Evolutionary conservation across 805 yeast genomes (phyloP).

Genomic region (Blastobotrys robertii): DNA sequence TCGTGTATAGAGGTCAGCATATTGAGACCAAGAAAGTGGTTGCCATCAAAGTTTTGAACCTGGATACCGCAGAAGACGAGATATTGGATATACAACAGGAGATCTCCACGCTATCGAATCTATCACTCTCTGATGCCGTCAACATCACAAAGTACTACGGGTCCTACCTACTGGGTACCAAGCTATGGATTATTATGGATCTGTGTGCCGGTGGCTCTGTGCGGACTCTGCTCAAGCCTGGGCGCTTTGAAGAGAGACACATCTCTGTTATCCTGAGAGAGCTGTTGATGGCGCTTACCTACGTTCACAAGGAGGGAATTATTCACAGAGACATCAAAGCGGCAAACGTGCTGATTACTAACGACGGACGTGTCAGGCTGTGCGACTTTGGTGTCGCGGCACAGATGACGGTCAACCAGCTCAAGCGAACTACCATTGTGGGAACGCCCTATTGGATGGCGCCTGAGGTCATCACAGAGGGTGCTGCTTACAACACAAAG

Average conservation of each 20-base stretch:
- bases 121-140: conserved; percentile 61
- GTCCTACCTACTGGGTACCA: conserved; percentile 76
- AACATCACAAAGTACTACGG: conserved; percentile 91
- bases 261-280: conserved; percentile 82
- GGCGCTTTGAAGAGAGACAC: conserved; percentile 75
- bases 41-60: conserved; percentile 86
- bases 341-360: conserved; percentile 82
- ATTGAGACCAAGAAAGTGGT: conserved; percentile 59
- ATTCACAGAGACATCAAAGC: conserved; percentile 96
- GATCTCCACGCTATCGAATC: conserved; percentile 71
- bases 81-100: conserved; percentile 92
- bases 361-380: conserved; percentile 80
- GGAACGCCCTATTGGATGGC: conserved; percentile 53
- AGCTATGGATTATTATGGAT: conserved; percentile 96
- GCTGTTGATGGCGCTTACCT: conserved; percentile 61
- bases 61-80: conserved; percentile 91
- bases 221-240: conserved; percentile 76
- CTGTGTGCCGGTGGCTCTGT: conserved; percentile 94
- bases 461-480: conserved; percentile 38
- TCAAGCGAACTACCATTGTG: conserved; percentile 89
- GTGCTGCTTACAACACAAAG: conserved; percentile 43
- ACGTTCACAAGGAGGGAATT: conserved; percentile 80
- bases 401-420: conserved; percentile 61
- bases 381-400: conserved; percentile 99
- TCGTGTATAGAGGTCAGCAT: conserved; percentile 74